A percentile compares a stretch with the other conserved stretches of the same genome.
Evolutionary conservation across 805 yeast genomes (phyloP).

Genomic region (Jamesozyma piceae): DNA sequence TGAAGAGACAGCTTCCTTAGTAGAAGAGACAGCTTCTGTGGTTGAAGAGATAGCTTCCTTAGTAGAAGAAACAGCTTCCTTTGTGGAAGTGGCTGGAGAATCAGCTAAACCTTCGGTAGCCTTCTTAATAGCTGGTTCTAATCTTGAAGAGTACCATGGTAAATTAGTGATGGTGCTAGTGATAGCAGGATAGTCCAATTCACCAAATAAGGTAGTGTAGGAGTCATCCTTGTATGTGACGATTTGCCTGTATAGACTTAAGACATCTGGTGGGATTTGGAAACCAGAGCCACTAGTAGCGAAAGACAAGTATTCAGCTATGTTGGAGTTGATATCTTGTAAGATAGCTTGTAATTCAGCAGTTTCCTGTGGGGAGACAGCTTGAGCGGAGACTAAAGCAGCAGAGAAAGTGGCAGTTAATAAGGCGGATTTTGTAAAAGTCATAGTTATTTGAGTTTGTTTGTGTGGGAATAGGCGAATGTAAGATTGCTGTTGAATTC

Average conservation of each 20-base stretch:
- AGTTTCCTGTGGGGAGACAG: slow-evolving; percentile 2
- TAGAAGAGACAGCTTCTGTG: slow-evolving; percentile 1
- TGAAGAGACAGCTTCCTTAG: slow-evolving; percentile 3
- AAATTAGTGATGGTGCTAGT: slow-evolving; percentile 24
- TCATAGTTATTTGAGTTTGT: not conserved
- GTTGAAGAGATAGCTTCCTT: slow-evolving; percentile 1
- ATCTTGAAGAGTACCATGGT: slow-evolving; percentile 29
- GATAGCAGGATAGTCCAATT: slow-evolving; percentile 22
- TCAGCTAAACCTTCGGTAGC: slow-evolving; percentile 3
- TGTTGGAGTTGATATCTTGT: slow-evolving; percentile 10
- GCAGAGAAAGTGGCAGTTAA: slow-evolving; percentile 2
- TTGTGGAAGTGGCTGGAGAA: slow-evolving; percentile 1
- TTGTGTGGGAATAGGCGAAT: not conserved
- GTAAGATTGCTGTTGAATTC: not conserved
- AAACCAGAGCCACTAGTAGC: slow-evolving; percentile 8
- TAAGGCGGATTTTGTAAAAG: not conserved
- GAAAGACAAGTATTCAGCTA: slow-evolving; percentile 9
- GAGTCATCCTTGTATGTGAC: slow-evolving; percentile 30
- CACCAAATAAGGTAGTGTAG: slow-evolving; percentile 26
- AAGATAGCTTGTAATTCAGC: slow-evolving; percentile 12
- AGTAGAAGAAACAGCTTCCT: slow-evolving; percentile 2
- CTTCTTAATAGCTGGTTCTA: slow-evolving; percentile 11
- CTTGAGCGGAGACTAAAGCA: slow-evolving; percentile 7
- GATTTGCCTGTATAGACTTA: slow-evolving; percentile 21
- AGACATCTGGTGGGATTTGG: slow-evolving; percentile 25